Base-by-base conservation (phyloP, 306 rosid genomes). In the Oemleria cerasiformis region DNA sequence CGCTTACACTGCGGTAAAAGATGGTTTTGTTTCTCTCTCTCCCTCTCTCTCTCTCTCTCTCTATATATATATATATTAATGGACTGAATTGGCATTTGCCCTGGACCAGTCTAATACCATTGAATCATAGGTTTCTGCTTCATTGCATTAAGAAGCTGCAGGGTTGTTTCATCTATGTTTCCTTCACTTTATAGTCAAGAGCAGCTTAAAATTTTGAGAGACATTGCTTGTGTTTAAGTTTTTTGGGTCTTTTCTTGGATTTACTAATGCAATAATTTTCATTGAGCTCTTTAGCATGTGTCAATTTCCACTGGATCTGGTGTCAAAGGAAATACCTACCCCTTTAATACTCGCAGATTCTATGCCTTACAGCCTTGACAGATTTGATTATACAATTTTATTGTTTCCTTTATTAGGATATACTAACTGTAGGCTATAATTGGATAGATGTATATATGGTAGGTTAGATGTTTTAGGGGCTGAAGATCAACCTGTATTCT, bases 111-210 rank as follows among this genome's bases (percentile, higher is more conserved):
- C 45, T 30, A 49, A 19, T 30, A 38, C 58, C 61, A 34, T 50
- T 36, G 36, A 43, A 25, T 21, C 17, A 25, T 57, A 56, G 55
- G 42, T 17, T 7, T 71, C 2, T 58, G 67, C 56, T 43, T 57
- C 44, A 23, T 40, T 30, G 55, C 75, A 17, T 43, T 30, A 43
- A 36, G 66, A 43, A 58, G 34, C 45, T 44, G 55, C 21, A 71
- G 74, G 44, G 43, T 7, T 57, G 66, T 45, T 58, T 69, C 41
- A 55, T 40, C 20, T 30, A 43, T 71, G 67, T 19, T 9, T 1
- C 36, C 36, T 30, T 55, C 9, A 23, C n/a, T 9, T 20, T 43
- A 40, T 8, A 21, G 53, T 15, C 9, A 41, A 56, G 14, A 25
- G 53, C 20, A 55, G 40, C 50, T 55, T 7, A 63, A 44, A n/a